Percentiles rank a stretch among this genome's conserved stretches.
Evolutionary conservation across 768 basidiomycete genomes (phyloP).

Genomic region (Paxillus ammoniavirescens): DNA sequence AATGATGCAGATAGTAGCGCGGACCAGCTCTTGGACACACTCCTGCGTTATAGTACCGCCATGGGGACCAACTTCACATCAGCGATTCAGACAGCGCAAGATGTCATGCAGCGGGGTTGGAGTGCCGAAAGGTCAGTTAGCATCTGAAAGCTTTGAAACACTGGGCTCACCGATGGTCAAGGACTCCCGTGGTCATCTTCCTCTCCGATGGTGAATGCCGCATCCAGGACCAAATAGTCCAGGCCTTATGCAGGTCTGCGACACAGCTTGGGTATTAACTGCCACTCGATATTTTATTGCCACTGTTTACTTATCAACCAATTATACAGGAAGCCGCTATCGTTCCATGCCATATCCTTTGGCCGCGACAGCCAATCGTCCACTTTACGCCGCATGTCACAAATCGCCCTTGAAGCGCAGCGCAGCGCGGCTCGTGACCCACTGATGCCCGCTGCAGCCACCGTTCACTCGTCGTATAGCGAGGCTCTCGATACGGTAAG

Average conservation of each 20-base stretch:
- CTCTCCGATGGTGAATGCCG: constrained; percentile 35
- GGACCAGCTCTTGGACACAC: constrained; percentile 35
- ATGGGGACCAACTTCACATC: constrained; percentile 41
- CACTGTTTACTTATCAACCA: no score
- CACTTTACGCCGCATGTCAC: constrained; percentile 42
- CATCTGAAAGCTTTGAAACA: no score
- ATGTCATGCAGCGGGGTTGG: constrained; percentile 44
- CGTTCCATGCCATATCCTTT: constrained; percentile 51
- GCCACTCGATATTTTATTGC: no score
- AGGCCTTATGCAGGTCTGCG: constrained; percentile 37
- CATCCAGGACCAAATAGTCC: constrained; percentile 30
- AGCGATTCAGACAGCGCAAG: constrained; percentile 35
- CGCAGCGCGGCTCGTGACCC: constrained; percentile 37
- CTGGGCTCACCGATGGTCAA: background rate
- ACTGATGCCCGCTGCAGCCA: constrained; percentile 23
- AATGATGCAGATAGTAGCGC: constrained; percentile 45
- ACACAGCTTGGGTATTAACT: constrained; percentile 36
- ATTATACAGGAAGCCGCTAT: constrained; percentile 41
- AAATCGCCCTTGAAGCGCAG: constrained; percentile 44
- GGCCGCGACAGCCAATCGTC: constrained; percentile 26
- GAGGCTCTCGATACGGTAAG: constrained; percentile 46
- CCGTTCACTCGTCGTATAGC: constrained; percentile 40
- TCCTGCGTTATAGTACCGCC: constrained; percentile 30
- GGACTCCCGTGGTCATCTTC: constrained; percentile 33
- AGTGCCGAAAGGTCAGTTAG: constrained; percentile 40